Evolutionary conservation across 2,329 filamentous ascomycete species (phyloP).

Genomic region (Exophiala xenobiotica): DNA sequence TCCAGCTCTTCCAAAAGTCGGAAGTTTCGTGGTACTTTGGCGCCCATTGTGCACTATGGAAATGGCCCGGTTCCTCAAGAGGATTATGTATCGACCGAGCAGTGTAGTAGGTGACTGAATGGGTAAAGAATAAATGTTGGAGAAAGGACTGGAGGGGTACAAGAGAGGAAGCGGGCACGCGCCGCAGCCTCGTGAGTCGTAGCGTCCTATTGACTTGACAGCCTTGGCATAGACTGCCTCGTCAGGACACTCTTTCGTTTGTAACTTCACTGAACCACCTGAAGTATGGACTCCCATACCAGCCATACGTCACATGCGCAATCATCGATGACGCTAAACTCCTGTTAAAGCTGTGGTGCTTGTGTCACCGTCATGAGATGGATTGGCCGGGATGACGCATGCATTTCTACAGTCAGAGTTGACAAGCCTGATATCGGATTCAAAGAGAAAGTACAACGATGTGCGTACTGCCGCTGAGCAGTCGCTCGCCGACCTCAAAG

Average conservation of each 20-base stretch:
- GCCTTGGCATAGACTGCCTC: slow-evolving; percentile 12
- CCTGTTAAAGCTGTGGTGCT: no score
- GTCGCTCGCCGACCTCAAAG: slow-evolving; percentile 84
- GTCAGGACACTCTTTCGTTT: slow-evolving; percentile 12
- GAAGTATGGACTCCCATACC: neutral
- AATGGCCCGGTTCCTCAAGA: neutral
- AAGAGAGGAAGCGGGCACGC: slow-evolving; percentile 4
- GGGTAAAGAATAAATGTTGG: neutral
- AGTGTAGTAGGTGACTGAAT: neutral
- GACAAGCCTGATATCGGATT: slow-evolving; percentile 88
- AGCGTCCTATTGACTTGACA: neutral
- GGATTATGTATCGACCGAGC: neutral
- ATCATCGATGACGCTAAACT: neutral
- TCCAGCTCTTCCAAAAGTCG: slow-evolving; percentile 95
- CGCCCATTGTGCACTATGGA: slow-evolving; percentile 49
- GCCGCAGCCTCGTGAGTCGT: slow-evolving; percentile 18
- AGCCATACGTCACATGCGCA: neutral
- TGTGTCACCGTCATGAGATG: slow-evolving; percentile 16
- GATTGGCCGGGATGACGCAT: slow-evolving; percentile 30
- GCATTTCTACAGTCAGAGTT: slow-evolving; percentile 80
- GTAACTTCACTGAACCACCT: neutral
- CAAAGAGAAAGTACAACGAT: slow-evolving; percentile 90
- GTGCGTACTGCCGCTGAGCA: slow-evolving; percentile 87
- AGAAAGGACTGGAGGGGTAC: slow-evolving; percentile 11
- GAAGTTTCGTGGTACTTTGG: slow-evolving; percentile 92